A percentile compares a stretch with the other conserved stretches of the same genome.
Evolutionary conservation across 2,329 filamentous ascomycete species (phyloP).

Genomic region (Epichloe bromicola): DNA sequence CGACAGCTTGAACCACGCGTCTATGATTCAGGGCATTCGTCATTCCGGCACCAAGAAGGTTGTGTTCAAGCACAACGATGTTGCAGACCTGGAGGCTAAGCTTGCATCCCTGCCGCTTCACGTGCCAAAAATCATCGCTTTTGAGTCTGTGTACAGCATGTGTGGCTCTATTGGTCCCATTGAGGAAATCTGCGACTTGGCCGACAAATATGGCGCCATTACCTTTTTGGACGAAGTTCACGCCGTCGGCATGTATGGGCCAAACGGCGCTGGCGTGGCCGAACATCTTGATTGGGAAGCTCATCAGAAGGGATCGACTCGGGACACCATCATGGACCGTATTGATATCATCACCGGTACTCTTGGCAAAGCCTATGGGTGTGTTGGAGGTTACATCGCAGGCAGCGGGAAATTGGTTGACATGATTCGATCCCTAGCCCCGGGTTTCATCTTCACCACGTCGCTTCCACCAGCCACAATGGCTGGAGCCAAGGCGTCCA

Average conservation of each 20-base stretch:
- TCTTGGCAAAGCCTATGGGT: slow-evolving; percentile 93
- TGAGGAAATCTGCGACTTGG: slow-evolving; percentile 86
- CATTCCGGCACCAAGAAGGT: slow-evolving; percentile 95
- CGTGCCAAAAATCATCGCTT: slow-evolving; percentile 94
- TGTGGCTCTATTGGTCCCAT: slow-evolving; percentile 95
- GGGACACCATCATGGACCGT: slow-evolving; percentile 85
- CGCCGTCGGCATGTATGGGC: slow-evolving; percentile 97
- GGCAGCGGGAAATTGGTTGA: slow-evolving; percentile 79
- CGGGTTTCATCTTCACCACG: slow-evolving; percentile 98
- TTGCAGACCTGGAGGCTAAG: slow-evolving; percentile 86
- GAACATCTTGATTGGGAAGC: slow-evolving; percentile 93
- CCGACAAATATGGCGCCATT: slow-evolving; percentile 93
- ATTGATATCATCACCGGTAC: slow-evolving; percentile 97
- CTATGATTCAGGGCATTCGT: slow-evolving; percentile 98
- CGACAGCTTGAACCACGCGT: slow-evolving; percentile 93
- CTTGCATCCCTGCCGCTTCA: slow-evolving; percentile 74
- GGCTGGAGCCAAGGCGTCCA: slow-evolving; percentile 83
- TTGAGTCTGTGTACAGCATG: slow-evolving; percentile 99
- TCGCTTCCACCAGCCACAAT: slow-evolving; percentile 92
- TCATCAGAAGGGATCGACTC: slow-evolving; percentile 59
- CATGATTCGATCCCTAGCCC: slow-evolving; percentile 83
- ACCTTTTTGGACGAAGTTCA: slow-evolving; percentile 99
- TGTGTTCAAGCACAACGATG: slow-evolving; percentile 96
- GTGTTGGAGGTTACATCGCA: slow-evolving; percentile 94
- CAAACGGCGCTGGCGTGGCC: slow-evolving; percentile 86